Conservation (phyloP, 108 stramenopile species). For the Stephanodiscus minutulus region DNA sequence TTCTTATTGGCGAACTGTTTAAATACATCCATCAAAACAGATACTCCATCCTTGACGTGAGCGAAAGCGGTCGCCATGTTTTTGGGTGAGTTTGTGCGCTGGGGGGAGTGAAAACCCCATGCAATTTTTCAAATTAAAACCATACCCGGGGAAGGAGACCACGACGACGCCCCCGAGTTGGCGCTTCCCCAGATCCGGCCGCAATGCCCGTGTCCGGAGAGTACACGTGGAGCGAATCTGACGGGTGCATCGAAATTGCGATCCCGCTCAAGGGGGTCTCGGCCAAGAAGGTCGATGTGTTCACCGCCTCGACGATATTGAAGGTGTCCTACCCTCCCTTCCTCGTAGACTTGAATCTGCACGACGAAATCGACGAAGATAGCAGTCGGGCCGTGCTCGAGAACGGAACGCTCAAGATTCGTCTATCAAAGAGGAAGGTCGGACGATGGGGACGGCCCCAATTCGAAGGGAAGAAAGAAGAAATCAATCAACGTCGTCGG, state of each 20-base stretch:
- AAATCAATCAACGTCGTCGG: slow-evolving; percentile 20
- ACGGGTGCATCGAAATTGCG: slow-evolving; percentile 13
- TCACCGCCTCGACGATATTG: slow-evolving; percentile 22
- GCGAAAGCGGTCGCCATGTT: no score
- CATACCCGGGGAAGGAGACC: no score
- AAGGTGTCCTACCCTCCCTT: slow-evolving; percentile 42
- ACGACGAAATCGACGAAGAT: slow-evolving; percentile 40
- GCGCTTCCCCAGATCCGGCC: no score
- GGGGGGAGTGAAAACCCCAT: no score
- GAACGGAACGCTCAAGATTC: slow-evolving; percentile 50
- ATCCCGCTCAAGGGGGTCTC: slow-evolving; percentile 48
- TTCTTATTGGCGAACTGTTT: no score
- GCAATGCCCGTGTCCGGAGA: slow-evolving; percentile 36
- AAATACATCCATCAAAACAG: no score
- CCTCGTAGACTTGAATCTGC: slow-evolving; percentile 41
- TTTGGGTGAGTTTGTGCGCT: no score
- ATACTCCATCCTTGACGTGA: no score
- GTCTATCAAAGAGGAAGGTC: slow-evolving; percentile 32
- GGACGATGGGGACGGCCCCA: slow-evolving; percentile 44
- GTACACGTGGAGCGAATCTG: slow-evolving; percentile 43
- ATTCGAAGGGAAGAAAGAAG: slow-evolving; percentile 33
- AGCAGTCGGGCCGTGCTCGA: slow-evolving; percentile 48
- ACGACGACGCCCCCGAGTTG: no score
- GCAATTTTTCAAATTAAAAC: no score
- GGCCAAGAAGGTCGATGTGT: slow-evolving; percentile 40